Conservation (phyloP, 257 asterid species). For the Solanum tarijense region DNA sequence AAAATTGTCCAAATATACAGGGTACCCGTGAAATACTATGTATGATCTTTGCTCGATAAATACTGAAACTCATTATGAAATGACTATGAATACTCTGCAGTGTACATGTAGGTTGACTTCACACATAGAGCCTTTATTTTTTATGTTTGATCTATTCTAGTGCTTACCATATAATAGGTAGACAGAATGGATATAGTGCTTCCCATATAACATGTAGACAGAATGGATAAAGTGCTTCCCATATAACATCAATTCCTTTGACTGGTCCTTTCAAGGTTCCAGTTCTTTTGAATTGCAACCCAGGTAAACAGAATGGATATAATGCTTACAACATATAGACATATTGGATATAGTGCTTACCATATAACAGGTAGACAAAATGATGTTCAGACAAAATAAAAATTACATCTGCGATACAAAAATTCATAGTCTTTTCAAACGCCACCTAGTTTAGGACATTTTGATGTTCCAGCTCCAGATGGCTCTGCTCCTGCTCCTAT, state of each 20-base stretch:
- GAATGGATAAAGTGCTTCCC: not conserved
- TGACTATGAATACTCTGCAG: not conserved
- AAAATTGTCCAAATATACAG: not conserved
- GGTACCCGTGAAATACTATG: not conserved
- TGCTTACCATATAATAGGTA: not conserved
- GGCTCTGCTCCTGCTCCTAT: not conserved
- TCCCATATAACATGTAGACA: not conserved
- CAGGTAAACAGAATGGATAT: no score
- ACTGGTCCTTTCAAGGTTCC: no score
- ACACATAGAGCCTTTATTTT: not conserved
- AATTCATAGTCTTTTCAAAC: no score
- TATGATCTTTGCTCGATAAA: not conserved
- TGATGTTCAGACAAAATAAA: no score
- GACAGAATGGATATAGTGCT: not conserved
- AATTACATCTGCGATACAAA: no score
- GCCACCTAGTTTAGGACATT: not conserved
- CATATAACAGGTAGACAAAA: not conserved
- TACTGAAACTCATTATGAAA: not conserved
- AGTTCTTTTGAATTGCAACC: no score
- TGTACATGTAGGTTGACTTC: not conserved
- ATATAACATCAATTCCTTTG: no score
- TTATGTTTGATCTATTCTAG: not conserved
- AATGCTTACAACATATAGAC: no score
- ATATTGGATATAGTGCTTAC: no score
- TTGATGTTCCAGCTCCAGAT: not conserved